Conservation (phyloP, 306 rosid species). For the Medicago lupulina region DNA sequence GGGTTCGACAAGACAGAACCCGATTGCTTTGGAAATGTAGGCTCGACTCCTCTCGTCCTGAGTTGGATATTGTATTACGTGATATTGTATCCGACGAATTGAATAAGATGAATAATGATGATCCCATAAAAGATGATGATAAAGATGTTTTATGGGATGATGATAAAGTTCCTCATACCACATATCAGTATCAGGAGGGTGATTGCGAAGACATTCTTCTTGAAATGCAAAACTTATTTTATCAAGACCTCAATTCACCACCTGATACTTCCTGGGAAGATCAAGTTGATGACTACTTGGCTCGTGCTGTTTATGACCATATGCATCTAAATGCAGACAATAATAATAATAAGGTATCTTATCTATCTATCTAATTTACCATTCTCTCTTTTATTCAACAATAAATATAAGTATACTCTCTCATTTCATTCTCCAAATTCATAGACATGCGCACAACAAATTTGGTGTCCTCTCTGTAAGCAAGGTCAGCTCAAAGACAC, state of each 20-base stretch:
- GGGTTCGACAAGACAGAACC: slow-evolving; percentile 74
- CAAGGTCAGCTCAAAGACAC: slow-evolving; percentile 73
- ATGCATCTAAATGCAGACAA: slow-evolving; percentile 72
- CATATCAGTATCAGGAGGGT: too few species aligned
- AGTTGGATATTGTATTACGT: slow-evolving; percentile 50
- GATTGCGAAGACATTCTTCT: slow-evolving; percentile 74
- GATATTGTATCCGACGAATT: slow-evolving; percentile 77
- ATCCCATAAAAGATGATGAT: slow-evolving; percentile 43
- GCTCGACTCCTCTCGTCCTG: neutral
- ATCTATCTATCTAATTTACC: too few species aligned
- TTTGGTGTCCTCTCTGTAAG: slow-evolving; percentile 93
- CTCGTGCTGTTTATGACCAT: slow-evolving; percentile 72
- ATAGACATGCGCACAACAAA: slow-evolving; percentile 51
- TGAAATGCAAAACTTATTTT: slow-evolving; percentile 86
- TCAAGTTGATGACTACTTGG: slow-evolving; percentile 79
- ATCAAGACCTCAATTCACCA: slow-evolving; percentile 55
- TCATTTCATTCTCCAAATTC: slow-evolving; percentile 17
- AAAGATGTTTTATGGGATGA: slow-evolving; percentile 77
- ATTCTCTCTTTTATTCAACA: too few species aligned
- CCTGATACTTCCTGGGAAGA: slow-evolving; percentile 76
- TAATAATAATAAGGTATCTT: neutral
- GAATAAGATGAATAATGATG: slow-evolving; percentile 47
- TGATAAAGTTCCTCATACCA: too few species aligned
- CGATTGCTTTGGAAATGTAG: slow-evolving; percentile 85
- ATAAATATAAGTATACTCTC: too few species aligned